Evolutionary conservation across 129 eudicot species (phyloP), one percentile per base, ranked within the genome.

Genomic region (Cynara cardunculus): DNA sequence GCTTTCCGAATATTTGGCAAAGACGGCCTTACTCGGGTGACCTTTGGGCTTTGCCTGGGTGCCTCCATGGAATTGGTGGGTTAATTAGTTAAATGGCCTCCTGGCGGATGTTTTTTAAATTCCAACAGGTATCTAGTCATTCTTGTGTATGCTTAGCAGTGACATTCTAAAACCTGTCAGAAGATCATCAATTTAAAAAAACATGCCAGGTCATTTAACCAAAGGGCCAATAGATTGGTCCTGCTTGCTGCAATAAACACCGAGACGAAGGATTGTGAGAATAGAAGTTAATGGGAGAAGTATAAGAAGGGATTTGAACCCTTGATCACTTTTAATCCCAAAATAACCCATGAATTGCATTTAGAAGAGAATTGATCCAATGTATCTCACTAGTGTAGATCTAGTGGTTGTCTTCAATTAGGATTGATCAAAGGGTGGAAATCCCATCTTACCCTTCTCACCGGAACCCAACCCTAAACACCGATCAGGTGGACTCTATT

Each of bases 1-100:
- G 68, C 86, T 77, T 59, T 76, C 72, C 86, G 18, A 18, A 34
- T 76, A 69, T 35, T 35, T 35, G 78, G 25, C 82, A 70, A 70
- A 59, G 35, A 75, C 72, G 59, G 19, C 81, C 78, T 69, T 31
- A 19, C 16, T 53, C 35, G 7, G n/a, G 10, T 71, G 26, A 82
- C 67, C 78, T 61, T 82, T 82, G 25, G 71, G 70, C 39, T 46
- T 67, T 22, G 39, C 71, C 41, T 22, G n/a, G 26, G 28, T 16
- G 71, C 71, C 39, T 22, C 28, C 18, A 19, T 25, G 10, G 64
- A 64, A 53, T n/a, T 56, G 65, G 65, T 56, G 65, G 21, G 65
- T 46, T 46, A 46, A 13, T 46, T 46, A 46, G 59, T 46, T 46
- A 46, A 46, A 46, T 13, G 59, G 13, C 59, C 59, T 46, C 59